Evolutionary conservation across 163 green algal genomes (phyloP), one percentile per base, ranked within the genome.

Genomic region (Smithsoniella earleae): DNA sequence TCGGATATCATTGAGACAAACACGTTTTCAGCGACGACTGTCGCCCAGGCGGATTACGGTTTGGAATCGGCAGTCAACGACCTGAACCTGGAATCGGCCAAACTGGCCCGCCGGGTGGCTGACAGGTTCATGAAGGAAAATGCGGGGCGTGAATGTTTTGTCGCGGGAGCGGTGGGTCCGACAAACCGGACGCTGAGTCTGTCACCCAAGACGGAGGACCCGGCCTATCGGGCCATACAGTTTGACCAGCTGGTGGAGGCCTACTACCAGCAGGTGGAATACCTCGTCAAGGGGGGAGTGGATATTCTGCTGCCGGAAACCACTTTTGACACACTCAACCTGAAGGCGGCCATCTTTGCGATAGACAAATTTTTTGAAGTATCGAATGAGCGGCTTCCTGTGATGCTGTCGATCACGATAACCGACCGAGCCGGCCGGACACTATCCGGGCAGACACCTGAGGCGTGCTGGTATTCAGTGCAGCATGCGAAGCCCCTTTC

Each of bases 1-100:
- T 90, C 93, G 6, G 93, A 98, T 83, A 97, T 98, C 81, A 91
- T 98, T 30, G 93, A 98, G 83, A 98, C 93, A 73, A 98, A 98
- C 86, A 98, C 93, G 37, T 98, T 98, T 87, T 97, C 95, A 64
- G 91, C 87, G 72, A 98, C 93, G n/a, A 88, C 79, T 73, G 97
- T 97, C 82, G 91, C 86, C 36, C 87, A 92, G 89, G 87, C 84
- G 2, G 93, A 98, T 78, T 98, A 98, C 74, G 75, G 86, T 13
- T 85, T 98, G 66, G 86, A 97, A 36, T 81, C 76, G 18, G n/a
- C n/a, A n/a, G 92, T 98, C 69, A 73, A 79, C 18, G 65, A 88
- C 27, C 98, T 98, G 87, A 97, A 97, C 82, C 79, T 77, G 8
- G 72, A 81, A 16, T 91, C 93, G 8, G 92, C 91, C 16, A 76